phyloP scores from a whole-genome alignment of 805 yeast species.

The Wickerhamiella brachini region DNA sequence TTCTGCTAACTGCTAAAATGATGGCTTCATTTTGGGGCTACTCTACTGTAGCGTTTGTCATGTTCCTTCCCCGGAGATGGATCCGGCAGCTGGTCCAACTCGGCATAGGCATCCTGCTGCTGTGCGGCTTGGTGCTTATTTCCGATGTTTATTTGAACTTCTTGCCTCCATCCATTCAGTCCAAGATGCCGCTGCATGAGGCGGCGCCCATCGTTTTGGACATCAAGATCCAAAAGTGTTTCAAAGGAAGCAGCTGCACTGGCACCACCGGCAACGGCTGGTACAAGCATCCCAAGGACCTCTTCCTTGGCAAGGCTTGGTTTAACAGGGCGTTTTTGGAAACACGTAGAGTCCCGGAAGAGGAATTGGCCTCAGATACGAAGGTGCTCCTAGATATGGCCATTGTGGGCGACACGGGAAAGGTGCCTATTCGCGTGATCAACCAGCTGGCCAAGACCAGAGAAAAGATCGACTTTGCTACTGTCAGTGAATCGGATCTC shows the following conservation, averaged over 20 bases:
- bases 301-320: conserved; percentile 34
- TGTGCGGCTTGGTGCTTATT: conserved; percentile 21
- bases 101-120: conserved; percentile 6
- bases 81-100: conserved; percentile 8
- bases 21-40: too few relatives aligned
- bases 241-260: conserved; percentile 14
- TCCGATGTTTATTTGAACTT: conserved; percentile 30
- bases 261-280: conserved; percentile 26
- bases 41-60: background rate
- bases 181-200: conserved; percentile 30
- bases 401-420: conserved; percentile 17
- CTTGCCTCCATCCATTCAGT: conserved; percentile 24
- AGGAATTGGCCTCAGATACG: conserved; percentile 26
- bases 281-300: conserved; percentile 34
- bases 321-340: conserved; percentile 28
- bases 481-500: background rate
- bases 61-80: conserved; percentile 1
- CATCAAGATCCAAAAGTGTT: conserved; percentile 27
- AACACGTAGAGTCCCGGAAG: conserved; percentile 18
- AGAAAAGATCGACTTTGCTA: conserved; percentile 2
- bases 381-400: conserved; percentile 13
- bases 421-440: conserved; percentile 24
- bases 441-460: background rate
- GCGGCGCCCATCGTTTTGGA: conserved; percentile 32
- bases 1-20: too few relatives aligned